Base-by-base conservation (phyloP, 768 basidiomycete genomes). In the Trametes cubensis region DNA sequence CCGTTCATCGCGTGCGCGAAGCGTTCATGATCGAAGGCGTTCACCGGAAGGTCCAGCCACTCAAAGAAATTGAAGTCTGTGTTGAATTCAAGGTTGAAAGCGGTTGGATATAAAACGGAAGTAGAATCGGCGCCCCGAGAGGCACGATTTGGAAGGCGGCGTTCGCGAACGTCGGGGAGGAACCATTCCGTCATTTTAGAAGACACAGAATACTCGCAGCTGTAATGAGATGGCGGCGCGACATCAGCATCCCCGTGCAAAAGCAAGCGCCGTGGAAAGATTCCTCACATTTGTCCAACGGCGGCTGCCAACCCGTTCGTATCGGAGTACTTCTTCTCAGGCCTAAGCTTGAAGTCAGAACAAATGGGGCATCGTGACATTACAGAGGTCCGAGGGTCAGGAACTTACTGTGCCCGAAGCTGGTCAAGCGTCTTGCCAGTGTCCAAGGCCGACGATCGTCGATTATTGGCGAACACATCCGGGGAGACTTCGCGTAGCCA, bases 1-100 rank as follows among this genome's bases (percentile, higher is more conserved):
- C 86, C 88, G 6, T 79, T 80, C 90, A 92, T 92, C 5, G 89
- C 88, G 62, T 83, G 85, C 30, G 88, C 89, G 67, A 92, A 91
- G 38, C 89, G 78, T 62, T 84, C 80, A 55, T 90, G 75, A 55
- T 88, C 66, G 8, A 59, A 67, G 26, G 72, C 70, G 55, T 76
- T 71, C 42, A 76, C 79, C 40, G 80, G 80, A 23, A 83, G 83
- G 72, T 92, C 90, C 5, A 92, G 76, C 90, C 90, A 92, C 14
- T 81, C 82, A 67, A 92, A 92, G 69, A 82, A 90, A 3, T 34
- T 74, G 68, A 63, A 74, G 68, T 67, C 70, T 41, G 75, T 83
- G 2, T 78, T 77, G 67, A 92, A 90, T 13, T 89, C 90, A 63
- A 86, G 77, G 68, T 87, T 88, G 70, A 91, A 91, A 0, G 4